Conservation (phyloP, 768 basidiomycete species). For the Tylopilus plumbeoviolaceoides region DNA sequence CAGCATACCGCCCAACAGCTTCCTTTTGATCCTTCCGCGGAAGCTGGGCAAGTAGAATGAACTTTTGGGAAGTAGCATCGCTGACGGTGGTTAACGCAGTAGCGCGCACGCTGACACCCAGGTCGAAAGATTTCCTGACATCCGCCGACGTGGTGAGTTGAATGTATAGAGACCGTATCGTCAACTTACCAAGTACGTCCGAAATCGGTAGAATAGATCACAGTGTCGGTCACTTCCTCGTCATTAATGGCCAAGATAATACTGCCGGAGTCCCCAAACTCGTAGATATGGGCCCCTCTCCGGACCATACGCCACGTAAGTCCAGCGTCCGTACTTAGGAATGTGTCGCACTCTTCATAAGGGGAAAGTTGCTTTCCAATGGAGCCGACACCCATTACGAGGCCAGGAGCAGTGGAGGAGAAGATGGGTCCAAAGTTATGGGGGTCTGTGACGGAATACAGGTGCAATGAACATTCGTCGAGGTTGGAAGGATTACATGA, state of each 20-base stretch:
- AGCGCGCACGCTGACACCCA: slow-evolving; percentile 69
- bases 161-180: neutral
- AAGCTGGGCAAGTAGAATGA: slow-evolving; percentile 81
- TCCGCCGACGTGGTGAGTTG: neutral
- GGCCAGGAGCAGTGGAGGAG: slow-evolving; percentile 90
- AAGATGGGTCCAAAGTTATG: slow-evolving; percentile 95
- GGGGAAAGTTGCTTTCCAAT: slow-evolving; percentile 63
- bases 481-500: slow-evolving; percentile 55
- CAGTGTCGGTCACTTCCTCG: slow-evolving; percentile 64
- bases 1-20: slow-evolving; percentile 57
- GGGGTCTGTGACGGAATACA: slow-evolving; percentile 88
- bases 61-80: slow-evolving; percentile 96
- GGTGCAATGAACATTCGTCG: slow-evolving; percentile 75
- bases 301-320: slow-evolving; percentile 78
- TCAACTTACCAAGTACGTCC: slow-evolving; percentile 77
- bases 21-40: slow-evolving; percentile 52
- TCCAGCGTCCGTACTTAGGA: slow-evolving; percentile 88
- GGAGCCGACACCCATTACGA: slow-evolving; percentile 95
- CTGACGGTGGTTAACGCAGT: slow-evolving; percentile 83
- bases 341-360: slow-evolving; percentile 90
- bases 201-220: slow-evolving; percentile 79
- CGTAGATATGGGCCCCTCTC: slow-evolving; percentile 83
- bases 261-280: slow-evolving; percentile 89
- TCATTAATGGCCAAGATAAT: slow-evolving; percentile 82
- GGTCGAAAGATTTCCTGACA: slow-evolving; percentile 62